Conservation (phyloP, 2,329 filamentous ascomycete genomes). For the Furcasterigmium furcatum region DNA sequence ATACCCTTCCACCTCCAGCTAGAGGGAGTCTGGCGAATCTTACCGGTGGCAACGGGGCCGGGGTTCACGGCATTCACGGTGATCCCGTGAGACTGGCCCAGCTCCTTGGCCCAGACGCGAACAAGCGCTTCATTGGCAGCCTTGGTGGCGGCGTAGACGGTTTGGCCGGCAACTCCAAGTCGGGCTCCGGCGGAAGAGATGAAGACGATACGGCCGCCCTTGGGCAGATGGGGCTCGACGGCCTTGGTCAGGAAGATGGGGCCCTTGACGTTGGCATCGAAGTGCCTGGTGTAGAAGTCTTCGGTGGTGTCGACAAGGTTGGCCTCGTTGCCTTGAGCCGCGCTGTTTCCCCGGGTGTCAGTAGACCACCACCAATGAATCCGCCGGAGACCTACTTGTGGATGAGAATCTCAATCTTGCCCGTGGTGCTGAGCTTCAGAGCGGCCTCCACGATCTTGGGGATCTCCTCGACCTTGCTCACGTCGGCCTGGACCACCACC, state of each 20-base stretch:
- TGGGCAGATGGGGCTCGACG: constrained; percentile 21
- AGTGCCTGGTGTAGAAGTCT: constrained; percentile 5
- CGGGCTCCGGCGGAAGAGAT: constrained; percentile 27
- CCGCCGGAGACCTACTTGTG: constrained; percentile 17
- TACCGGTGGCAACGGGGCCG: constrained; percentile 21
- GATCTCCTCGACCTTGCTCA: constrained; percentile 11
- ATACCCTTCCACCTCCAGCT: no score
- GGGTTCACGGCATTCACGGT: constrained; percentile 28
- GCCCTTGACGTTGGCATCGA: constrained; percentile 6
- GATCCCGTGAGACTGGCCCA: constrained; percentile 21
- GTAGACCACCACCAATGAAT: no score
- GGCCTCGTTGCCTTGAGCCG: constrained; percentile 2
- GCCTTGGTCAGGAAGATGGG: constrained; percentile 26
- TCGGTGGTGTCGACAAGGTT: constrained; percentile 5
- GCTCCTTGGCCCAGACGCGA: constrained; percentile 25
- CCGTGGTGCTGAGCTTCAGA: constrained; percentile 12
- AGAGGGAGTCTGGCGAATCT: no score
- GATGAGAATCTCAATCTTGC: constrained; percentile 19
- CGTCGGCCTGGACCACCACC: constrained; percentile 9
- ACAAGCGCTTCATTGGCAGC: constrained; percentile 24
- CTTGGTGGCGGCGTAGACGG: constrained; percentile 29
- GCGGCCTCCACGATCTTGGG: constrained; percentile 15
- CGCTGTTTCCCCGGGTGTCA: constrained; percentile 7
- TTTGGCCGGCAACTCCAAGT: constrained; percentile 20
- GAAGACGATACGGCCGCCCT: constrained; percentile 27